Conservation (phyloP, 202 grass and related monocot genomes). For the Panicum virgatum region DNA sequence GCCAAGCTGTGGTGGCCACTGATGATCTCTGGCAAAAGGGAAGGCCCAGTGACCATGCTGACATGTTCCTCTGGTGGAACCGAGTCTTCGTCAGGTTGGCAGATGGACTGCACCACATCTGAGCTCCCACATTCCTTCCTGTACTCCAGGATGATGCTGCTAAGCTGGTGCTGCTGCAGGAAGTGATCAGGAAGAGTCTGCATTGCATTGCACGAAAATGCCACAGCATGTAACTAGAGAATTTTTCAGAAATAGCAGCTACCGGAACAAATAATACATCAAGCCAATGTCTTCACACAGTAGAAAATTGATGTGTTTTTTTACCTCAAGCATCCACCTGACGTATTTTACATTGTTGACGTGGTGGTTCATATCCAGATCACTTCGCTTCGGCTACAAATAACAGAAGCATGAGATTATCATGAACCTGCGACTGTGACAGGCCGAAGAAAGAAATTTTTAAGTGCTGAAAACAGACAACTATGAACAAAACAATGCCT, state of each 20-base stretch:
- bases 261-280: neutral
- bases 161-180: constrained; percentile 48
- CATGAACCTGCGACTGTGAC: constrained; percentile 12
- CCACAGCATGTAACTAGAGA: neutral
- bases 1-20: constrained; percentile 41
- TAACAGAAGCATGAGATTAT: neutral
- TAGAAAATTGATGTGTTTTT: neutral
- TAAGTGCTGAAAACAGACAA: neutral
- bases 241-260: neutral
- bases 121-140: constrained; percentile 61
- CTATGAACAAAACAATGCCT: neutral
- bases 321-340: constrained; percentile 64
- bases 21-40: constrained; percentile 43
- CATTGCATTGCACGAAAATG: neutral
- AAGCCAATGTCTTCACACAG: neutral
- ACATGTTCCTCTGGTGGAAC: constrained; percentile 32
- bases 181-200: constrained; percentile 62
- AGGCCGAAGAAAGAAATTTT: neutral
- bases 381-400: constrained; percentile 62
- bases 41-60: constrained; percentile 42
- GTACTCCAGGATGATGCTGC: constrained; percentile 57
- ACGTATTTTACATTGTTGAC: constrained; percentile 84
- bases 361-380: constrained; percentile 75
- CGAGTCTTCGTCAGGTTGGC: constrained; percentile 47
- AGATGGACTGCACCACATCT: constrained; percentile 59